A percentile compares a stretch with the other conserved stretches of the same genome.
Evolutionary conservation across 495 filamentous ascomycete species (phyloP).

Genomic region (Penicillium malachiteum): DNA sequence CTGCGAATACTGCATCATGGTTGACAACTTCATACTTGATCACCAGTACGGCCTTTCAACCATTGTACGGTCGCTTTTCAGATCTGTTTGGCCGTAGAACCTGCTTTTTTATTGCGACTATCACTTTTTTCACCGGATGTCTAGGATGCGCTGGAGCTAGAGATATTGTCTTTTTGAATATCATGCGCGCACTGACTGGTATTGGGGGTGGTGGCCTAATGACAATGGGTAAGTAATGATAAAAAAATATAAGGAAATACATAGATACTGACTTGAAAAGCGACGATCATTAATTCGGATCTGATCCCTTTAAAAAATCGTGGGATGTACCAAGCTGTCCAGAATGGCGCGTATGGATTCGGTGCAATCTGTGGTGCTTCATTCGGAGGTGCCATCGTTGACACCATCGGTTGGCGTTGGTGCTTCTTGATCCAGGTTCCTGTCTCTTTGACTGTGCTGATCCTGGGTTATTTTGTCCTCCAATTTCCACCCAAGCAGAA

Average conservation of each 20-base stretch:
- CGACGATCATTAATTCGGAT: constrained; percentile 65
- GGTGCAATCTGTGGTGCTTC: constrained; percentile 67
- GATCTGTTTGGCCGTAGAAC: constrained; percentile 45
- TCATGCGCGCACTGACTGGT: constrained; percentile 74
- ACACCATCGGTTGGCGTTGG: constrained; percentile 70
- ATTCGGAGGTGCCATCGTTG: constrained; percentile 62
- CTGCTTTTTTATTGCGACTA: constrained; percentile 44
- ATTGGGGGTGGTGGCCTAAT: constrained; percentile 61
- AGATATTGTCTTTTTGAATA: constrained; percentile 64
- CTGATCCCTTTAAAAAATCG: constrained; percentile 62
- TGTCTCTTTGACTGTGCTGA: constrained; percentile 51
- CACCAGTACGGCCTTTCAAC: constrained; percentile 62
- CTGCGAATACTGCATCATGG: constrained; percentile 62
- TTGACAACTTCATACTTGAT: constrained; percentile 64
- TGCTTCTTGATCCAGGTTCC: constrained; percentile 47
- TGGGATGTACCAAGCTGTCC: constrained; percentile 64
- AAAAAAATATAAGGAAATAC: neutral
- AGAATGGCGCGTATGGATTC: constrained; percentile 63
- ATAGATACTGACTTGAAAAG: constrained; percentile 23
- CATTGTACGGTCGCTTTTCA: constrained; percentile 46
- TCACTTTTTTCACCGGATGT: constrained; percentile 46
- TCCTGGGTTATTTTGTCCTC: constrained; percentile 54
- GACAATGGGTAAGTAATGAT: constrained; percentile 53
- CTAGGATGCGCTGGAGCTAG: constrained; percentile 48
- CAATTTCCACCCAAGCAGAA: constrained; percentile 33